phyloP scores from a whole-genome alignment of 2,329 filamentous ascomycete species.

The Ophiocordyceps camponoti-saundersi region DNA sequence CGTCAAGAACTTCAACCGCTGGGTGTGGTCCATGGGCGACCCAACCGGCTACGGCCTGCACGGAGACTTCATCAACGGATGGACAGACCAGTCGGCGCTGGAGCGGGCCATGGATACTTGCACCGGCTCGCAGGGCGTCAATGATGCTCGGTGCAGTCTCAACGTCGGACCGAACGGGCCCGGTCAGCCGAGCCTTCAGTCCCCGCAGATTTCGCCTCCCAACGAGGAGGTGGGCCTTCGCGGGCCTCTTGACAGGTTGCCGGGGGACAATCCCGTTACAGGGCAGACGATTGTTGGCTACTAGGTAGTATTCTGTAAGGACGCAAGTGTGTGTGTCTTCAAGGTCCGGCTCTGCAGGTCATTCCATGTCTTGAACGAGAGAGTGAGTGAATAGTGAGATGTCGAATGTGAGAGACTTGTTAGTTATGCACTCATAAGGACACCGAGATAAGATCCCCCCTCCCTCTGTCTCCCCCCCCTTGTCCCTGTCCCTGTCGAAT shows the following conservation, averaged over 20 bases:
- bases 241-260: constrained; percentile 8
- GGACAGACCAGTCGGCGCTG: constrained; percentile 11
- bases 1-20: constrained; percentile 10
- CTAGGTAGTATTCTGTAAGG: background rate
- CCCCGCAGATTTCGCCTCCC: constrained; percentile 6
- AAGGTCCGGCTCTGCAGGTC: no score
- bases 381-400: background rate
- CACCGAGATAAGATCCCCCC: no score
- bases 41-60: constrained; percentile 12
- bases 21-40: constrained; percentile 11
- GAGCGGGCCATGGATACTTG: constrained; percentile 10
- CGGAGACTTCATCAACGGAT: constrained; percentile 13
- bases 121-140: constrained; percentile 8
- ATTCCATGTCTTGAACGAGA: background rate
- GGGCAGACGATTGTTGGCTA: background rate
- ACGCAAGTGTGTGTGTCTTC: no score
- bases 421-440: no score
- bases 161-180: constrained; percentile 10
- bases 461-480: no score
- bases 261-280: constrained; percentile 11
- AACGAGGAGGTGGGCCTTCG: constrained; percentile 10
- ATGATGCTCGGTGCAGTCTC: constrained; percentile 8
- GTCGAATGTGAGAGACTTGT: no score
- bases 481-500: no score
- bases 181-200: constrained; percentile 5